Percentiles rank a stretch among this genome's conserved stretches.
Conservation (phyloP, 352 stramenopile genomes). For the Halophytophthora polymorphica region DNA sequence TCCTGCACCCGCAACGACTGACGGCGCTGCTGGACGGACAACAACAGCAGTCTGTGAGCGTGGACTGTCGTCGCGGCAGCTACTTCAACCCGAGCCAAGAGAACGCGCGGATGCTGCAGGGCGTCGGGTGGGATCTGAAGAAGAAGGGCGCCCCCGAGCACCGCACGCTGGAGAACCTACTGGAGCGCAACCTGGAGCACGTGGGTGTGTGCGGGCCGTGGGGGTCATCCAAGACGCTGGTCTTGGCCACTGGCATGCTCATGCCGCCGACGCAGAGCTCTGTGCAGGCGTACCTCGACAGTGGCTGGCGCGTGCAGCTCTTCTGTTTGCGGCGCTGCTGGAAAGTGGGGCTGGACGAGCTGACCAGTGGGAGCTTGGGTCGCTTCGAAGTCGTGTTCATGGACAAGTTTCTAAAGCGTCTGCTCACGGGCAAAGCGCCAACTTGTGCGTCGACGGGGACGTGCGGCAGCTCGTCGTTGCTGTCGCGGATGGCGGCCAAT, state of each 20-base stretch:
- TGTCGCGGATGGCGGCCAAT: conserved; percentile 4
- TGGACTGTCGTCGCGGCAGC: conserved; percentile 7
- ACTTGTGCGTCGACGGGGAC: no score
- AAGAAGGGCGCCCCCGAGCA: conserved; percentile 13
- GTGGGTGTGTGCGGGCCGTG: background rate
- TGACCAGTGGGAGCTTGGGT: background rate
- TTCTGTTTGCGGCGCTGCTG: conserved; percentile 11
- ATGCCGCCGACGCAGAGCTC: conserved; percentile 7
- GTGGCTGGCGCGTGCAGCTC: conserved; percentile 8
- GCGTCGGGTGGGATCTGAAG: conserved; percentile 4
- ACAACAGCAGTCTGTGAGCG: background rate
- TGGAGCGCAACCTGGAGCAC: conserved; percentile 5
- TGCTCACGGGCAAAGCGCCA: background rate
- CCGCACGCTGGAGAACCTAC: conserved; percentile 9
- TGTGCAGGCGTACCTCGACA: conserved; percentile 6
- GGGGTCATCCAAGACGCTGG: background rate
- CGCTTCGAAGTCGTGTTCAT: conserved; percentile 7
- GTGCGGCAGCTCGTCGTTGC: background rate
- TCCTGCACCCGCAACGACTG: conserved; percentile 2
- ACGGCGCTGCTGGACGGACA: conserved; percentile 5
- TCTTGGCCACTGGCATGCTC: background rate
- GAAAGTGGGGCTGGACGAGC: conserved; percentile 5
- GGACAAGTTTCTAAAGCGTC: background rate
- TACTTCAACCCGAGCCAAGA: conserved; percentile 13
- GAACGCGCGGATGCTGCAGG: conserved; percentile 1